phyloP scores from a whole-genome alignment of 306 rosid genomes.

The Vicia faba region DNA sequence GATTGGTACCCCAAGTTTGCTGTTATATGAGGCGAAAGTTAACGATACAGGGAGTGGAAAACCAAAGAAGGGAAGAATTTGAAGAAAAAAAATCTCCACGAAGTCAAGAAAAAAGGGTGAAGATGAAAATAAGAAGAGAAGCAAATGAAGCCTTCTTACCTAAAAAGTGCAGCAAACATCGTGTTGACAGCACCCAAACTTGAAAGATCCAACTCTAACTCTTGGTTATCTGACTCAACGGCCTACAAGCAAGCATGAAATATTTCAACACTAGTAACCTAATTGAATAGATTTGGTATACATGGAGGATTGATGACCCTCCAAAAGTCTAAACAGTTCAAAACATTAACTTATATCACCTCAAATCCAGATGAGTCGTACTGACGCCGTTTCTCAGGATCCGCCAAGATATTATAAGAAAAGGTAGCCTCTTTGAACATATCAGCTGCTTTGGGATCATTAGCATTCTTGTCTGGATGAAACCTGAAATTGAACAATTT shows the following conservation, averaged over 20 bases:
- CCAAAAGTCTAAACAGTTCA: conserved; percentile 31
- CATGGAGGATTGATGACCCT: conserved; percentile 27
- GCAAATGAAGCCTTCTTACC: conserved; percentile 46
- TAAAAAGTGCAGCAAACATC: conserved; percentile 99
- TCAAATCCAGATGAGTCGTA: conserved; percentile 93
- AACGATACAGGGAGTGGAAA: conserved; percentile 24
- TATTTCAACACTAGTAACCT: conserved; percentile 16
- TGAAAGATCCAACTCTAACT: conserved; percentile 97
- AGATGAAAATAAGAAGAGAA: conserved; percentile 28
- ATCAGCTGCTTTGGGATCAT: conserved; percentile 97
- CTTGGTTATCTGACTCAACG: conserved; percentile 89
- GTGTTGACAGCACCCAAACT: conserved; percentile 97
- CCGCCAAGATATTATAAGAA: conserved; percentile 82
- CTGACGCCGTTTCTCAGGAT: conserved; percentile 90
- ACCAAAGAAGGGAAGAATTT: conserved; percentile 5
- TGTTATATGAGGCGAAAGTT: conserved; percentile 40
- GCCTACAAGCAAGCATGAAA: conserved; percentile 60
- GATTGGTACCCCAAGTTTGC: conserved; percentile 99
- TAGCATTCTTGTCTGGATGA: conserved; percentile 98
- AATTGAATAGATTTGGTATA: neutral
- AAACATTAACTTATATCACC: conserved; percentile 54
- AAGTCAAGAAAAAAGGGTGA: conserved; percentile 21
- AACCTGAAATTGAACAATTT: conserved; percentile 61
- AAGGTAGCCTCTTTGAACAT: conserved; percentile 93
- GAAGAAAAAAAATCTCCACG: neutral